Conservation (phyloP, 1,284 basidiomycete species). For the Austroboletus rostrupii region DNA sequence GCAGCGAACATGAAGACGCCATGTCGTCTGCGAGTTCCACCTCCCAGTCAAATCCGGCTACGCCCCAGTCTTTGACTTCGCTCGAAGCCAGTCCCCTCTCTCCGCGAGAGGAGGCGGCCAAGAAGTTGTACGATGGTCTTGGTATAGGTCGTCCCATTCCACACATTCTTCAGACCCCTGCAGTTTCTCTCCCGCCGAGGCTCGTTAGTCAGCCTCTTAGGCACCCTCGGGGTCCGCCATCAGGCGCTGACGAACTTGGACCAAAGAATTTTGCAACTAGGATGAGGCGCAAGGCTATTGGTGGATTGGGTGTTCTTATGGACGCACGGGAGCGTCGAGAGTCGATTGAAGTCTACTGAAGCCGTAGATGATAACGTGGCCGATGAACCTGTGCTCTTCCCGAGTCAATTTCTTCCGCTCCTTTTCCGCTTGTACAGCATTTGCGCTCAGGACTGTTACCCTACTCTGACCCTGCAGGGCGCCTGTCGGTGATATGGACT, state of each 20-base stretch:
- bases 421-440: constrained; percentile 13
- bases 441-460: constrained; percentile 13
- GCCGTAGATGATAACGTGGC: constrained; percentile 1
- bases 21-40: constrained; percentile 48
- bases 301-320: constrained; percentile 68
- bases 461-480: constrained; percentile 8
- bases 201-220: constrained; percentile 59
- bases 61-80: constrained; percentile 67
- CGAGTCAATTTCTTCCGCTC: constrained; percentile 16
- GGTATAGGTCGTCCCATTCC: constrained; percentile 60
- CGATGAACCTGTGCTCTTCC: constrained; percentile 6
- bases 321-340: constrained; percentile 72
- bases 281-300: constrained; percentile 76
- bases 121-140: constrained; percentile 80
- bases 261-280: constrained; percentile 85
- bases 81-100: constrained; percentile 55
- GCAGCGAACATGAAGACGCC: constrained; percentile 56
- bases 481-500: constrained; percentile 22
- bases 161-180: constrained; percentile 14
- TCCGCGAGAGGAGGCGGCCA: constrained; percentile 73
- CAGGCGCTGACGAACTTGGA: constrained; percentile 81
- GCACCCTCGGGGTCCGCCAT: constrained; percentile 84
- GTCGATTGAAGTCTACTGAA: constrained; percentile 50
- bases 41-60: constrained; percentile 63
- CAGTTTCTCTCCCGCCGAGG: constrained; percentile 13